Conservation (phyloP, 345 rosid genomes). For the Camelina laxa region DNA sequence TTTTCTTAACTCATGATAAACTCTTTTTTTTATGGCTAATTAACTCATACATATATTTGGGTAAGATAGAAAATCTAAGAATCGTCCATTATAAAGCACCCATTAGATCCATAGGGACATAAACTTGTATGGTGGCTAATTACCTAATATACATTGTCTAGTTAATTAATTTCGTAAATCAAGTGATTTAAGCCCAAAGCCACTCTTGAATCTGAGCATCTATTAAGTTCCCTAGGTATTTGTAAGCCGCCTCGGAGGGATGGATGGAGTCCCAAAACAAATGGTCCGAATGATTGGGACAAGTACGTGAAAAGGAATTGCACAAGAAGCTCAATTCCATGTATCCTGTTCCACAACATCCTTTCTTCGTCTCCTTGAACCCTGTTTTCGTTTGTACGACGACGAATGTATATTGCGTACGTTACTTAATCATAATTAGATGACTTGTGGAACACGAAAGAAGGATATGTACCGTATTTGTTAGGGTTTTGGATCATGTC, state of each 20-base stretch:
- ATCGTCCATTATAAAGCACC: background rate
- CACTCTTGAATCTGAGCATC: conserved; percentile 63
- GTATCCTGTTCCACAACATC: conserved; percentile 54
- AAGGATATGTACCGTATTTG: conserved; percentile 45
- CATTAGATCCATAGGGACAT: background rate
- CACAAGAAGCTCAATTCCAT: conserved; percentile 50
- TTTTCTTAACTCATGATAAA: background rate
- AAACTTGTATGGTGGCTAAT: background rate
- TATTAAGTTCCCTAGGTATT: conserved; percentile 30
- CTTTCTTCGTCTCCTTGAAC: conserved; percentile 48
- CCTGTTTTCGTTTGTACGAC: conserved; percentile 37
- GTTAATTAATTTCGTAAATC: conserved; percentile 22
- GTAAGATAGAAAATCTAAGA: background rate
- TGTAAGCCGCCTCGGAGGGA: conserved; percentile 51
- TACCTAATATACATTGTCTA: background rate
- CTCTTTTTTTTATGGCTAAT: background rate
- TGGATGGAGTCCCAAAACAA: conserved; percentile 60
- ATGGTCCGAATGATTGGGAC: conserved; percentile 42
- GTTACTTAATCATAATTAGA: background rate
- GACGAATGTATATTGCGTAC: background rate
- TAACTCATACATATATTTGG: background rate
- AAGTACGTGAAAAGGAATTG: conserved; percentile 38
- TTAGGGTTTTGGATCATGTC: conserved; percentile 54
- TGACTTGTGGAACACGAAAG: conserved; percentile 1
- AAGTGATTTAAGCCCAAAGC: conserved; percentile 48